phyloP scores from a whole-genome alignment of 495 filamentous ascomycete species.

The Penicillium dipodomyicola region DNA sequence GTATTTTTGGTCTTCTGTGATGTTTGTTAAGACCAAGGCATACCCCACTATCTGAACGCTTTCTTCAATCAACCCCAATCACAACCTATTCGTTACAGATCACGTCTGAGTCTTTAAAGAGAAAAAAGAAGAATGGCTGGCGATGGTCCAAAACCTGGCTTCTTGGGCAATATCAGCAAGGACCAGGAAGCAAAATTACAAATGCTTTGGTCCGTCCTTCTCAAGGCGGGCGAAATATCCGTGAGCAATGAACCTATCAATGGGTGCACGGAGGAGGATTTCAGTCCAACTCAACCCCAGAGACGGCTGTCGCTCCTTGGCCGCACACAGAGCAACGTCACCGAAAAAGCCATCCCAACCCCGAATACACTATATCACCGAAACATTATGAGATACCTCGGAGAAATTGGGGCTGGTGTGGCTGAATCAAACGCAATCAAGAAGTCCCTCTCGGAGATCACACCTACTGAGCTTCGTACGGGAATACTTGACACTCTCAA shows the following conservation, averaged over 20 bases:
- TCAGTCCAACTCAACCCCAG: slow-evolving; percentile 21
- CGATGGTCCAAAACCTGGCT: slow-evolving; percentile 54
- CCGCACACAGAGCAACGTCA: slow-evolving; percentile 29
- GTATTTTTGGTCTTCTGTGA: background rate
- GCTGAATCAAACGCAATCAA: slow-evolving; percentile 34
- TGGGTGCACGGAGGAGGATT: slow-evolving; percentile 9
- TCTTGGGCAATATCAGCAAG: slow-evolving; percentile 76
- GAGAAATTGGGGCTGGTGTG: slow-evolving; percentile 23
- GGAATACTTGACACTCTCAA: slow-evolving; percentile 86
- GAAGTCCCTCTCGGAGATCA: slow-evolving; percentile 38
- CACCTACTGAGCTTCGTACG: slow-evolving; percentile 67
- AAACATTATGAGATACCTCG: slow-evolving; percentile 25
- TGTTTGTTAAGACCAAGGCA: background rate
- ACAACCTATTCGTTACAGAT: background rate
- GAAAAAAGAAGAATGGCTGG: slow-evolving; percentile 24
- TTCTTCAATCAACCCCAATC: background rate
- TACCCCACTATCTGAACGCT: background rate
- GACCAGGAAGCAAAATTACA: slow-evolving; percentile 82
- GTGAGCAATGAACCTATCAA: slow-evolving; percentile 17
- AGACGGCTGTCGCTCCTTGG: slow-evolving; percentile 27
- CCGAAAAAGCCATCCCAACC: slow-evolving; percentile 20
- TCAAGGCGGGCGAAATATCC: slow-evolving; percentile 65
- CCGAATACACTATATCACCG: slow-evolving; percentile 20
- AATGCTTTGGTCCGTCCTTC: slow-evolving; percentile 72
- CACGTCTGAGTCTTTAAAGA: background rate